These are phyloP conservation scores for Penicillium sp. DNA, from an alignment of 2,329 filamentous ascomycete genomes.

Conservation along the genomic window DNA sequence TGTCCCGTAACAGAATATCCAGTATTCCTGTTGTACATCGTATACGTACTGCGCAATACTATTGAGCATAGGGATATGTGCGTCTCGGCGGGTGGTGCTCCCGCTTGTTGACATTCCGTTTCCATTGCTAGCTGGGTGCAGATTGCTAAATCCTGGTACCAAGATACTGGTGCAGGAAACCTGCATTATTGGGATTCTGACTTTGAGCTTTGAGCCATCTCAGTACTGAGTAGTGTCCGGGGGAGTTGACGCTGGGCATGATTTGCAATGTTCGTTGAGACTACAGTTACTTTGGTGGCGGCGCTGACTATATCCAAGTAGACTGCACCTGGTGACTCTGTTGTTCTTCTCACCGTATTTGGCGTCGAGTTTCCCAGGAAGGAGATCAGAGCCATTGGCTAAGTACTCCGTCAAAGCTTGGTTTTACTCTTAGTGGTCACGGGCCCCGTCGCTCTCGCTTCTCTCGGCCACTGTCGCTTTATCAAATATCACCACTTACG, in stretches of 20 bases:
- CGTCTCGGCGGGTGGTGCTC: background rate
- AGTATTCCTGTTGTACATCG: background rate
- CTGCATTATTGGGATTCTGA: conserved; percentile 12
- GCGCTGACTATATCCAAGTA: conserved; percentile 1
- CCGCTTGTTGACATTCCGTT: conserved; percentile 4
- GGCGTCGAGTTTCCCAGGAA: background rate
- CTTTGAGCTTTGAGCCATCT: background rate
- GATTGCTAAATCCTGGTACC: conserved; percentile 6
- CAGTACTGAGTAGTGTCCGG: background rate
- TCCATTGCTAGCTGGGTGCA: conserved; percentile 7
- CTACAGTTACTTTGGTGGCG: background rate
- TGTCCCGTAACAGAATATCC: background rate
- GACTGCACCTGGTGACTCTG: background rate
- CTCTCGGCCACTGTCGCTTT: background rate
- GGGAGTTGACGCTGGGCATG: background rate
- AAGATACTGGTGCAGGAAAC: conserved; percentile 10
- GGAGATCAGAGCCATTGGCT: background rate
- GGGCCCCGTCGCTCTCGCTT: background rate
- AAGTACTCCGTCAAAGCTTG: background rate
- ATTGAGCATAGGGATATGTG: background rate
- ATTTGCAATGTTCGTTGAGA: background rate
- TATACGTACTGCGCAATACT: background rate
- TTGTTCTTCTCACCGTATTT: conserved; percentile 4
- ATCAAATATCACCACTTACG: background rate
- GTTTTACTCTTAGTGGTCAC: background rate